phyloP scores from a whole-genome alignment of 345 rosid species.

The Stellera chamaejasme region DNA sequence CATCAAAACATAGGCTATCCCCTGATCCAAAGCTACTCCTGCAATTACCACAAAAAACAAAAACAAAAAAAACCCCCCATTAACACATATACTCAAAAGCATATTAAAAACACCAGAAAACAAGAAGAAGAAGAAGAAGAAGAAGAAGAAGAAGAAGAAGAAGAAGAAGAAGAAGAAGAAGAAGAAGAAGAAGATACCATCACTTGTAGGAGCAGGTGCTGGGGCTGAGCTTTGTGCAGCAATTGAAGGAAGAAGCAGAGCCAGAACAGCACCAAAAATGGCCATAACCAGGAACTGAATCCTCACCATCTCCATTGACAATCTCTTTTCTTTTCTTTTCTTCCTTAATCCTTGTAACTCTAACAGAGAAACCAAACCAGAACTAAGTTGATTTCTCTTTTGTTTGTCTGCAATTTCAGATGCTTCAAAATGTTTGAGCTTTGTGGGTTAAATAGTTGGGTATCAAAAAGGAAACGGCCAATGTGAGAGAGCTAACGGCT shows the following conservation, averaged over 20 bases:
- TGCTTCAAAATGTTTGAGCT: not conserved
- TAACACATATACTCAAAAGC: not conserved
- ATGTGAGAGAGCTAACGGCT: not conserved
- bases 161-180: not conserved
- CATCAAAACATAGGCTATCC: slow-evolving; percentile 23
- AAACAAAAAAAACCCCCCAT: not conserved
- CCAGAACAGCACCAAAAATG: slow-evolving; percentile 3
- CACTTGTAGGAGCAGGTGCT: slow-evolving; percentile 18
- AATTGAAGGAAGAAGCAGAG: not conserved
- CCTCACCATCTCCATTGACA: slow-evolving; percentile 14
- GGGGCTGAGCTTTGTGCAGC: slow-evolving; percentile 17
- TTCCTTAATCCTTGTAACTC: not conserved
- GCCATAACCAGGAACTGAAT: slow-evolving; percentile 9
- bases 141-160: not conserved
- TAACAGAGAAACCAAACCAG: too few species aligned
- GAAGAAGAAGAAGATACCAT: slow-evolving; percentile 11
- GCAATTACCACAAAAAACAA: slow-evolving; percentile 1
- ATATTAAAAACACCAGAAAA: not conserved
- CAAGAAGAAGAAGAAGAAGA: not conserved
- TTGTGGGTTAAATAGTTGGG: not conserved
- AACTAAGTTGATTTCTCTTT: too few species aligned
- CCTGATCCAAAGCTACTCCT: slow-evolving; percentile 24
- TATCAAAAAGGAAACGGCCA: not conserved
- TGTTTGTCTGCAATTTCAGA: too few species aligned
- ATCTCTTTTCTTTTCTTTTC: not conserved